These are phyloP conservation scores for Tetradesmus lagerheimii DNA, from an alignment of 139 green algal genomes.

Conservation along the genomic window DNA sequence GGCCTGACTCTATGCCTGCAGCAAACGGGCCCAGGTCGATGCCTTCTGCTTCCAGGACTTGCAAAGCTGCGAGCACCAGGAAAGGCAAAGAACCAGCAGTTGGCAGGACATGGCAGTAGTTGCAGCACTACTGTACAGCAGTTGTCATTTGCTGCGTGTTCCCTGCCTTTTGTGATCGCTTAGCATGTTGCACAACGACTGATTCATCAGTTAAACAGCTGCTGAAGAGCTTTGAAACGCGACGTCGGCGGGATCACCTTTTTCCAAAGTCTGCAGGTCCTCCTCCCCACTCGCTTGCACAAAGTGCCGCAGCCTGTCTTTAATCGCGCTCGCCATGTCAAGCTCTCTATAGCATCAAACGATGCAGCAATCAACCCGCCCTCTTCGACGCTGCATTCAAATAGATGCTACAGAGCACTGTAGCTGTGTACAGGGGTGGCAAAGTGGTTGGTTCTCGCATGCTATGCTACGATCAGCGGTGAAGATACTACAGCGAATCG, in stretches of 20 bases:
- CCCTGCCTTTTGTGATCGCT: neutral
- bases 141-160: neutral
- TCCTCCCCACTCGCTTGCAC: neutral
- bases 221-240: neutral
- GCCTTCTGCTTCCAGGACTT: neutral
- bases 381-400: too few species aligned
- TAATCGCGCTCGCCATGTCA: neutral
- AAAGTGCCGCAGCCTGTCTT: neutral
- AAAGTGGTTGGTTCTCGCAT: too few species aligned
- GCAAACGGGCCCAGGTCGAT: neutral
- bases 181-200: too few species aligned
- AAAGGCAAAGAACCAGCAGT: neutral
- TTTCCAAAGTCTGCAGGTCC: neutral
- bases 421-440: too few species aligned
- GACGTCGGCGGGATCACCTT: neutral
- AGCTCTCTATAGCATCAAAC: neutral
- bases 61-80: neutral
- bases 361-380: too few species aligned
- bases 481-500: too few species aligned
- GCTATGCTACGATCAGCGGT: too few species aligned
- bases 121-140: neutral
- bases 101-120: neutral
- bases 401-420: too few species aligned
- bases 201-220: neutral
- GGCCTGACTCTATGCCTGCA: neutral